Percentiles rank a stretch among this genome's conserved stretches.
Conservation (phyloP, 2,329 filamentous ascomycete species). For the Hansfordia pulvinata region DNA sequence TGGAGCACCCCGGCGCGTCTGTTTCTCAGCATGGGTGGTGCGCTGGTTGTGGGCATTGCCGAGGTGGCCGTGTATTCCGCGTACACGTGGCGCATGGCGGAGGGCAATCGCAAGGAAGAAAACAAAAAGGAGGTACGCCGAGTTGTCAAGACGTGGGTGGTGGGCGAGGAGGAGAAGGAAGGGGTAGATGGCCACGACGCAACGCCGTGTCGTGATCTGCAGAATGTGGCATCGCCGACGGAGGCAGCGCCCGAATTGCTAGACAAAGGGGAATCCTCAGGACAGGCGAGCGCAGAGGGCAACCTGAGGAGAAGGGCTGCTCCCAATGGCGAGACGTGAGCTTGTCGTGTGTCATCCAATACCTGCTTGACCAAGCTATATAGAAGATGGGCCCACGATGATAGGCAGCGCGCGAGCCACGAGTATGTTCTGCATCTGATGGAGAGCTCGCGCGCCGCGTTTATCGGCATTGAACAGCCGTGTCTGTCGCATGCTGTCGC, state of each 20-base stretch:
- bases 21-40: slow-evolving; percentile 58
- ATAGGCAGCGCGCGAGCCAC: too few species aligned
- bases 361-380: too few species aligned
- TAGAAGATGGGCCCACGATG: too few species aligned
- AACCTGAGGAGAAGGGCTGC: too few species aligned
- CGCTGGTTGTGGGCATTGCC: slow-evolving; percentile 55
- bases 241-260: background rate
- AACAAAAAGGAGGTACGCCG: slow-evolving; percentile 51
- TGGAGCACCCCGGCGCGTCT: slow-evolving; percentile 61
- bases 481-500: too few species aligned
- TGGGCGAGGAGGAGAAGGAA: slow-evolving; percentile 25
- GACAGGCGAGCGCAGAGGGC: background rate
- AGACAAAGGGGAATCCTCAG: background rate
- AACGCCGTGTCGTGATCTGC: background rate
- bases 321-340: too few species aligned
- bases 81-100: slow-evolving; percentile 57
- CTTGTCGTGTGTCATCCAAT: too few species aligned
- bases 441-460: too few species aligned
- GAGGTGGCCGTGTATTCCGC: slow-evolving; percentile 68
- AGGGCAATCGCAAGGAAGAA: slow-evolving; percentile 51
- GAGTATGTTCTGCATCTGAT: too few species aligned
- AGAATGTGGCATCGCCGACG: background rate
- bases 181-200: slow-evolving; percentile 1
- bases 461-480: too few species aligned
- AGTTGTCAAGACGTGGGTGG: slow-evolving; percentile 59